phyloP scores from a whole-genome alignment of 805 yeast species.

The Teunomyces kruisii region DNA sequence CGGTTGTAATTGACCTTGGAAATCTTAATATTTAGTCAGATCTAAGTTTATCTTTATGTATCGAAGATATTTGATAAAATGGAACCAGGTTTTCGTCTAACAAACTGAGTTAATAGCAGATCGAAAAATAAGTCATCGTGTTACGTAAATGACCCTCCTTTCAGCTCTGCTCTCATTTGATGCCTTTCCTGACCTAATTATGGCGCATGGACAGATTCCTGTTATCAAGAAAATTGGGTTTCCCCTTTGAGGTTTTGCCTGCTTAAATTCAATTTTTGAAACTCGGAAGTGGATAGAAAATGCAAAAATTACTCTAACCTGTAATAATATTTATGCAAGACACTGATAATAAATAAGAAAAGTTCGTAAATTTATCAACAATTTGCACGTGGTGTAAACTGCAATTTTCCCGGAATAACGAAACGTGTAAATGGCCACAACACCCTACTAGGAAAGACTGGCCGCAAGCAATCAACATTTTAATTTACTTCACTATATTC shows the following conservation, averaged over 20 bases:
- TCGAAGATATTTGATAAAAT: background rate
- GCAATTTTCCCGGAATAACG: background rate
- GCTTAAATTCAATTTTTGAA: background rate
- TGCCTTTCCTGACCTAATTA: background rate
- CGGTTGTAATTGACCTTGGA: background rate
- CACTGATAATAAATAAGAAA: background rate
- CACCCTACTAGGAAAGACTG: too few species aligned
- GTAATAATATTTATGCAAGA: background rate
- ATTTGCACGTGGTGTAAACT: background rate
- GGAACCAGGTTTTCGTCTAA: background rate
- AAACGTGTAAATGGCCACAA: background rate
- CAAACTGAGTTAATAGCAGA: background rate
- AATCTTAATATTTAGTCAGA: conserved; percentile 1
- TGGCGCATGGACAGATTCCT: background rate
- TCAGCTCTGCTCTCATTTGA: background rate
- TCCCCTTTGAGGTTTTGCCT: background rate
- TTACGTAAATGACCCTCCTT: background rate
- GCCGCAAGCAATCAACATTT: too few species aligned
- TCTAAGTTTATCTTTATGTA: conserved; percentile 2
- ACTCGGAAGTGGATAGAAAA: background rate
- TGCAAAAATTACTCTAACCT: background rate
- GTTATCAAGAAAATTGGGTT: conserved; percentile 3
- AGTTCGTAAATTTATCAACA: background rate
- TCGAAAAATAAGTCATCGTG: background rate
- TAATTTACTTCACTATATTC: too few species aligned